Evolutionary conservation across 495 filamentous ascomycete species (phyloP).

Genomic region (Penicillium lividum): DNA sequence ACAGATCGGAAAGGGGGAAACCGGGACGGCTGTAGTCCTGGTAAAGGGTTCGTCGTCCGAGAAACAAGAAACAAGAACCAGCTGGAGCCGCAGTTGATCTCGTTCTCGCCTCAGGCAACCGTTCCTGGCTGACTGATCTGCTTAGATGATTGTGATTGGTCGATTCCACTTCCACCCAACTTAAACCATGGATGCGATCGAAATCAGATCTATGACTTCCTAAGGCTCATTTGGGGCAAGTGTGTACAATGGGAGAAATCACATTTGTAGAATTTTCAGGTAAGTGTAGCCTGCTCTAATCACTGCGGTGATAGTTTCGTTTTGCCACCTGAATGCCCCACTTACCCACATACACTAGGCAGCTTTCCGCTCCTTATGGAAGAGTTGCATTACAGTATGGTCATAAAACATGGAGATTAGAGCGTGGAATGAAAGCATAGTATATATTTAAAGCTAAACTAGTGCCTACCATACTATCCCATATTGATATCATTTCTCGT

Average conservation of each 20-base stretch:
- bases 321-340: not conserved
- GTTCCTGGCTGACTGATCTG: conserved; percentile 5
- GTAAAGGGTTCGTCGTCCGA: conserved; percentile 9
- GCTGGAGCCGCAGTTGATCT: conserved; percentile 1
- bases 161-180: not conserved
- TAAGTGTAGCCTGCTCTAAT: not conserved
- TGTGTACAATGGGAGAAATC: not conserved
- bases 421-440: not conserved
- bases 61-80: conserved; percentile 14
- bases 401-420: not conserved
- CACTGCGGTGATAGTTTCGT: not conserved
- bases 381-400: not conserved
- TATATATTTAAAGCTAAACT: not conserved
- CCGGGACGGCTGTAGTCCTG: conserved; percentile 9
- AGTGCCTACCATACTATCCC: not conserved
- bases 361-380: not conserved
- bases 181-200: not conserved
- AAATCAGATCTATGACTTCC: not conserved
- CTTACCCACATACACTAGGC: not conserved
- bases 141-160: not conserved
- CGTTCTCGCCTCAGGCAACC: not conserved
- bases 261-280: not conserved
- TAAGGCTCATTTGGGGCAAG: not conserved
- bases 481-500: not conserved
- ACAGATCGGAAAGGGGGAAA: conserved; percentile 7